Base-by-base conservation (phyloP, 208 protist genomes). In the Porcisia hertigi region DNA sequence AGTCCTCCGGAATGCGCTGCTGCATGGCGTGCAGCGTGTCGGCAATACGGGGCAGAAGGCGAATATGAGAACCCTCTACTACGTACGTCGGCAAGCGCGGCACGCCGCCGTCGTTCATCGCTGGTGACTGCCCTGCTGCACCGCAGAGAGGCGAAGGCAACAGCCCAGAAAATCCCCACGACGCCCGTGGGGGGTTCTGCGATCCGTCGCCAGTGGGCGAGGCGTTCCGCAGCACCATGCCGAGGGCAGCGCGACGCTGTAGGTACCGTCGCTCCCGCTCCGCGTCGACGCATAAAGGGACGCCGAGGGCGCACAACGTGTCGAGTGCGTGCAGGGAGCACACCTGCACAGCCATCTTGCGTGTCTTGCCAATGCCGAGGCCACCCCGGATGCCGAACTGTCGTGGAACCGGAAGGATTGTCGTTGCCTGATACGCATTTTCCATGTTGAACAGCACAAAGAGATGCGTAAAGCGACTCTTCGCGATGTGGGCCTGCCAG, bases 391-490 rank as follows among this genome's bases (percentile, higher is more conserved):
- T 74, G 30, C 91, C 92, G 76, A 87, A 94, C 45, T 57, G 64
- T 4, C 73, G 67, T 23, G 90, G 90, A 18, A 95, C 85, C 0
- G 93, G 93, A 18, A 86, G 76, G 45, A 97, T n/a, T 20, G 88
- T 95, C 14, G 82, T 88, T 3, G 91, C 91, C n/a, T 90, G 84
- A 62, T 83, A 93, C n/a, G 90, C 83, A 8, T 16, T 54, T 1
- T 87, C 87, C 81, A 93, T 87, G 25, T 84, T 67, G 64, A 91
- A 91, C 54, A 97, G 79, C 34, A 97, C 81, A 76, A 87, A 97
- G 20, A 94, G 75, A 25, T 91, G 85, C 1, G 88, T 85, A 69
- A 84, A 88, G 63, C 80, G 86, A 62, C 86, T 94, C 41, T 81
- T 69, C 25, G 84, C 92, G 55, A 96, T 78, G 25, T 85, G 72